A percentile compares a stretch with the other conserved stretches of the same genome.
Evolutionary conservation across 306 rosid genomes (phyloP).

Genomic region (Quercus mongolica): DNA sequence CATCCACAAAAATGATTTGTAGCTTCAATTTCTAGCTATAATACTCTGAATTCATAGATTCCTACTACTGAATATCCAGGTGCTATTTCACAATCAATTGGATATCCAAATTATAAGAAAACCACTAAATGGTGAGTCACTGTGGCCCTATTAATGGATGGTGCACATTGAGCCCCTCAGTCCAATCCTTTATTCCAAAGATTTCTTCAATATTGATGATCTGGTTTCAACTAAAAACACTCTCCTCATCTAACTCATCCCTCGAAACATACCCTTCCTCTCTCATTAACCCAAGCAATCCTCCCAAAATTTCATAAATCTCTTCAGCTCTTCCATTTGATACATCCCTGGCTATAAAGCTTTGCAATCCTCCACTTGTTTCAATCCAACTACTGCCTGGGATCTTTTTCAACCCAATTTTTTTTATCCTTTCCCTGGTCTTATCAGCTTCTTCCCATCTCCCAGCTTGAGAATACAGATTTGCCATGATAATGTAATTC

Average conservation of each 20-base stretch:
- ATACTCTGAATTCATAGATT: not conserved
- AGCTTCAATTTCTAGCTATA: not conserved
- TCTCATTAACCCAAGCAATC: constrained; percentile 55
- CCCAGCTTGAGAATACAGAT: constrained; percentile 69
- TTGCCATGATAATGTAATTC: constrained; percentile 82
- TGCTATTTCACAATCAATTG: not conserved
- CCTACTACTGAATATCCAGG: not conserved
- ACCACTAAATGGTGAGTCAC: not conserved
- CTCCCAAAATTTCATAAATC: constrained; percentile 51
- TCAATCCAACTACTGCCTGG: constrained; percentile 78
- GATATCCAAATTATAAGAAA: not conserved
- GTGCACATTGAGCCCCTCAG: not conserved
- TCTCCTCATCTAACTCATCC: constrained; percentile 45
- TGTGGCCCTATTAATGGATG: not conserved
- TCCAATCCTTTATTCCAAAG: not conserved
- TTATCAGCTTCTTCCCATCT: constrained; percentile 76
- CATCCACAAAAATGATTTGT: not conserved
- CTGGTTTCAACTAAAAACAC: constrained; percentile 25
- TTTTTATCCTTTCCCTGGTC: constrained; percentile 62
- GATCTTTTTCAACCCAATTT: constrained; percentile 59
- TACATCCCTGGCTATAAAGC: constrained; percentile 48
- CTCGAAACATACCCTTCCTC: constrained; percentile 45
- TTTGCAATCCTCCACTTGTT: constrained; percentile 43
- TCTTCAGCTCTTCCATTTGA: constrained; percentile 50
- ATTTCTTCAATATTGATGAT: constrained; percentile 8